Percentiles rank a stretch among this genome's conserved stretches.
Conservation (phyloP, 768 basidiomycete species). For the Mycena latifolia region DNA sequence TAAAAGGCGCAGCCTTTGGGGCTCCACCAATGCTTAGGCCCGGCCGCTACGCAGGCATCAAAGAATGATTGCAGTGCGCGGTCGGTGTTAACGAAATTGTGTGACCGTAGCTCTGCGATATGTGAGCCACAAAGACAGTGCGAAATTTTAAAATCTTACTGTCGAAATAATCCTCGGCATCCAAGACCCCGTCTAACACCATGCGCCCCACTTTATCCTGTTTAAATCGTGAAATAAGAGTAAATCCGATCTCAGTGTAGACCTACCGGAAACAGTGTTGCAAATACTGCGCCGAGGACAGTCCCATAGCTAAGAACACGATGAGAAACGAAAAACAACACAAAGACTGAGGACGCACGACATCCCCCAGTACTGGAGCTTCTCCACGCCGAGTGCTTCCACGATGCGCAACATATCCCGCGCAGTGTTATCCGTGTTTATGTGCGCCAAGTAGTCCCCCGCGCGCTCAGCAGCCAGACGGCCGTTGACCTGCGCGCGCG, state of each 20-base stretch:
- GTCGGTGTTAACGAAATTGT: conserved; percentile 39
- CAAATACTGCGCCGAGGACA: conserved; percentile 1
- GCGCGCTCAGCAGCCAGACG: conserved; percentile 6
- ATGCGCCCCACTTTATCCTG: conserved; percentile 28
- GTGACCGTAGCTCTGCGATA: conserved; percentile 32
- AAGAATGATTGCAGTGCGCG: conserved; percentile 39
- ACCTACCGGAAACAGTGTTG: conserved; percentile 8
- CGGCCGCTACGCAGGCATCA: conserved; percentile 34
- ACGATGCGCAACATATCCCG: conserved; percentile 35
- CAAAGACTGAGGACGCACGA: not conserved
- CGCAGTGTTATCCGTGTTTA: conserved; percentile 30
- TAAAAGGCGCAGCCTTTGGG: conserved; percentile 41
- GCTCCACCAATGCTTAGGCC: too few species aligned
- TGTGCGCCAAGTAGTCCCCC: conserved; percentile 2
- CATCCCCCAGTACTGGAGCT: conserved; percentile 27
- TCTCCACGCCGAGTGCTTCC: conserved; percentile 24
- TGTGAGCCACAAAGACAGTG: conserved; percentile 6
- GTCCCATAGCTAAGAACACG: not conserved
- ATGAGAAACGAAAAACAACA: not conserved
- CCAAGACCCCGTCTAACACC: conserved; percentile 39
- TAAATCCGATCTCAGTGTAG: not conserved
- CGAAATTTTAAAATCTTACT: conserved; percentile 35
- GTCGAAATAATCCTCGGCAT: conserved; percentile 41
- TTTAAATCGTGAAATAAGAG: not conserved
- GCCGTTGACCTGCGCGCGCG: not conserved